These are phyloP conservation scores for Solanum corneliomulleri DNA, from an alignment of 257 asterid genomes.

Conservation along the genomic window DNA sequence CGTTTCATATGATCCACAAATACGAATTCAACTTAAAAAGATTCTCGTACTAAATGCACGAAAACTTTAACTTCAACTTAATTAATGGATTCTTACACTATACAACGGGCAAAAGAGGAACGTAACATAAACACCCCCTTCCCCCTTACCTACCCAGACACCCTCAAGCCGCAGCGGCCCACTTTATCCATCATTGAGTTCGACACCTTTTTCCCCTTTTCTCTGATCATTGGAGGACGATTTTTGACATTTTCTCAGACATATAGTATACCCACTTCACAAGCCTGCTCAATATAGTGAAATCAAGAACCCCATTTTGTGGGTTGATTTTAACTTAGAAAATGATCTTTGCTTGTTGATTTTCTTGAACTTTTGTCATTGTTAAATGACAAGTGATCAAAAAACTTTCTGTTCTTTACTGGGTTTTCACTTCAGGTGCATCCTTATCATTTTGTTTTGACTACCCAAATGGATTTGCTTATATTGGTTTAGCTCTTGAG, in stretches of 20 bases:
- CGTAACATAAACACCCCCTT: not conserved
- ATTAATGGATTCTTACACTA: not conserved
- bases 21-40: too few relatives aligned
- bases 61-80: too few relatives aligned
- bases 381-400: not conserved
- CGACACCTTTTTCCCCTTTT: not conserved
- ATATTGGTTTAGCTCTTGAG: not conserved
- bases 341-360: not conserved
- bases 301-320: not conserved
- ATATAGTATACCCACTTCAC: not conserved
- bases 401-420: not conserved
- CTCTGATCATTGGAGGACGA: not conserved
- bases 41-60: not conserved
- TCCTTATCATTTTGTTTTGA: not conserved
- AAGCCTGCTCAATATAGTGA: not conserved
- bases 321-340: not conserved
- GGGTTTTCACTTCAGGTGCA: not conserved
- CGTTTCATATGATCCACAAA: not conserved
- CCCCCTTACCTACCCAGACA: not conserved
- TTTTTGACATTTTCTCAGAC: not conserved
- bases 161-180: not conserved
- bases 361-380: not conserved
- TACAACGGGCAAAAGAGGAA: not conserved
- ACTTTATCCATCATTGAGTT: conserved; percentile 7
- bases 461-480: not conserved